Evolutionary conservation across 2,329 filamentous ascomycete genomes (phyloP), one percentile per base, ranked within the genome.

Genomic region (Orbilia brochopaga): DNA sequence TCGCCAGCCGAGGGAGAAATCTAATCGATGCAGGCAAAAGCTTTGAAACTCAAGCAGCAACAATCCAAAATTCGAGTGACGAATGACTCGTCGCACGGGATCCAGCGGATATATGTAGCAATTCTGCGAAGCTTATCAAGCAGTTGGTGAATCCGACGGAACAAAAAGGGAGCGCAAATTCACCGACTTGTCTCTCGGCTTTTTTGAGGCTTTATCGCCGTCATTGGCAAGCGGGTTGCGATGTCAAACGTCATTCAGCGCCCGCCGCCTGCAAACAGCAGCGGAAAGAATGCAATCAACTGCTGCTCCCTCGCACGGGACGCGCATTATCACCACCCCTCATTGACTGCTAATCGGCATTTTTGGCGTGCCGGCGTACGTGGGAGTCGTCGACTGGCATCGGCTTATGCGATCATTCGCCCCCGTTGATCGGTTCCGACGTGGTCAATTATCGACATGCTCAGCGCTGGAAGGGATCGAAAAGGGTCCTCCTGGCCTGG

Each of bases 201-300:
- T 54, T 40, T 54, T 61, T 21, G 67, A 61, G 53, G 54, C 48
- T 64, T 58, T 46, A 17, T 70, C 48, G 59, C 60, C 55, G 67
- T 56, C 59, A 72, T 60, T 30, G 60, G 60, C 40, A 60, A 65
- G 42, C 58, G 27, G 32, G 42, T 40, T 65, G 60, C n/a, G 60
- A 72, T 65, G 67, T 37, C 60, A 55, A 65, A 72, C 67, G 67
- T 72, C 67, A 72, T 72, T 50, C 50, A 61, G 60, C 55, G 58
- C 40, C 23, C 42, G 48, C 46, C 60, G 67, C 67, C 67, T 61
- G 67, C 61, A 72, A 72, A 72, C 67, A 72, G 67, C 66, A 53
- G 52, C 46, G 24, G 42, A 30, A 69, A 50, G 23, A n/a, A 24
- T 58, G 56, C 66, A 55, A 48, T 40, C 19, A 23, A 64, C 30